These are phyloP conservation scores for Pseudocercospora macadamiae DNA, from an alignment of 2,329 filamentous ascomycete genomes.

Conservation along the genomic window DNA sequence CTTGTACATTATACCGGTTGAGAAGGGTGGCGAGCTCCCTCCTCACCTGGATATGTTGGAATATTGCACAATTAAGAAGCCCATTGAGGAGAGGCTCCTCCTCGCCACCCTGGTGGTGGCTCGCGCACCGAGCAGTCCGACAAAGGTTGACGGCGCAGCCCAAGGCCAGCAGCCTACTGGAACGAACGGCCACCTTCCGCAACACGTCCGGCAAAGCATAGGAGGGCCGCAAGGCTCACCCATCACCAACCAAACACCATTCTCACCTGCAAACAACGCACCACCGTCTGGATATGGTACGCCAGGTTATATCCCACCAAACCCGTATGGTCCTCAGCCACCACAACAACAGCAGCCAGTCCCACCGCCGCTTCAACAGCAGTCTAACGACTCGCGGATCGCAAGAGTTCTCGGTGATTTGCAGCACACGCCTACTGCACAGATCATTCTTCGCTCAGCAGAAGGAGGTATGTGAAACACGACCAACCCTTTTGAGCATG, in stretches of 20 bases:
- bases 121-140: slow-evolving; percentile 51
- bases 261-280: slow-evolving; percentile 43
- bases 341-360: slow-evolving; percentile 38
- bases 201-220: slow-evolving; percentile 29
- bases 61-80: slow-evolving; percentile 75
- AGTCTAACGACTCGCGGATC: slow-evolving; percentile 34
- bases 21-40: slow-evolving; percentile 70
- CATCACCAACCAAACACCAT: slow-evolving; percentile 41
- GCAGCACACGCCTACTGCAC: slow-evolving; percentile 47
- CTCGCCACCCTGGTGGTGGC: slow-evolving; percentile 84
- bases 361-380: slow-evolving; percentile 24
- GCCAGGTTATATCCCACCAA: slow-evolving; percentile 39
- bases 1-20: slow-evolving; percentile 86
- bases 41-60: slow-evolving; percentile 89
- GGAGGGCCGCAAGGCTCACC: slow-evolving; percentile 38
- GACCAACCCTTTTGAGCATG: background rate
- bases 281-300: slow-evolving; percentile 27
- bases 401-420: slow-evolving; percentile 45
- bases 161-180: slow-evolving; percentile 22
- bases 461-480: slow-evolving; percentile 12
- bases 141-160: slow-evolving; percentile 37
- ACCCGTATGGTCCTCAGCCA: slow-evolving; percentile 42
- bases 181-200: slow-evolving; percentile 28
- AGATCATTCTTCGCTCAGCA: slow-evolving; percentile 39
- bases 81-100: slow-evolving; percentile 73